Base-by-base conservation (phyloP, 164 flowering plant species). In the Houttuynia cordata region DNA sequence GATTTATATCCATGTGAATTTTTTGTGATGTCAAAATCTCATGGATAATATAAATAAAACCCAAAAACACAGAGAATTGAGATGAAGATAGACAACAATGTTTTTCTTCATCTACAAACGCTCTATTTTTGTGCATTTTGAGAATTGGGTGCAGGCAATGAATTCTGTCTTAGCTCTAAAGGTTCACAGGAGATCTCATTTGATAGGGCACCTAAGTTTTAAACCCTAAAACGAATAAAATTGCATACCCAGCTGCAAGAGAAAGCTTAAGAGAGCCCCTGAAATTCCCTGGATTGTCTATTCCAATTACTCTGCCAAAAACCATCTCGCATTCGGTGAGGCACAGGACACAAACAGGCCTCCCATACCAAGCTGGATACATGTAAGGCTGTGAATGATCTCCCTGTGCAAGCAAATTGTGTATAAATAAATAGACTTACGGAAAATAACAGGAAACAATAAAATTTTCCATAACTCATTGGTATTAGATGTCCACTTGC, bases 261-360 rank as follows among this genome's bases (percentile, higher is more conserved):
- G 93, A 78, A 51, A 91, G 81, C 72, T 64, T 86, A 54, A 88
- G 82, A 60, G 89, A 66, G 66, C 96, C 91, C 73, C 74, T 84
- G 53, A 73, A 85, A 61, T 84, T 83, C 56, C 96, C 97, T 63
- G 89, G 88, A 73, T 76, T 83, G 55, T 81, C 89, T 55, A 45
- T 55, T 57, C 49, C 67, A 61, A 91, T 76, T 20, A 71, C 75
- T 80, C 79, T 80, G 47, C 96, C 96, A 67, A 88, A 91, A 47
- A 83, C 76, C 80, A 88, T 71, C 42, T 86, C 86, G 64, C 97
- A 91, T 61, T 88, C 93, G 25, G 86, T 88, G 83, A 91, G 68
- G 62, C 71, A 78, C 53, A 91, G 76, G 51, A 75, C 25, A 55
- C 82, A 78, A 49, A 91, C 70, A 53, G 97, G 91, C 76, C 91